These are phyloP conservation scores for Musa beccarii DNA, from an alignment of 176 grass and related monocot genomes.

Conservation along the genomic window DNA sequence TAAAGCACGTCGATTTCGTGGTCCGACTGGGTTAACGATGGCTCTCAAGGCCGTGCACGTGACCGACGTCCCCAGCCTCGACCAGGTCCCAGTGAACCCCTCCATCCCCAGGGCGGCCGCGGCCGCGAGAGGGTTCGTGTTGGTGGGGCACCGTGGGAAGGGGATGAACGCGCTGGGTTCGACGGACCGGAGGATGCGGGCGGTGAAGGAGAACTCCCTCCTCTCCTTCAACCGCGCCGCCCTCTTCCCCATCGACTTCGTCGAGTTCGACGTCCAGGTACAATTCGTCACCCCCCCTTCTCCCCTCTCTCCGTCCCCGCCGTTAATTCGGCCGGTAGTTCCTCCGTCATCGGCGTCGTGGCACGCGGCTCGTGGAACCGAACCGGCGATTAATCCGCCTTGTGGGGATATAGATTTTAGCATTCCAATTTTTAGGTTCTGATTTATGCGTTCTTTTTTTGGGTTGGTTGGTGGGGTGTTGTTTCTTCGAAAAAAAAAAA, in stretches of 20 bases:
- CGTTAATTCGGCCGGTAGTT: background rate
- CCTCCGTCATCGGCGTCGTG: background rate
- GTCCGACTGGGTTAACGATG: background rate
- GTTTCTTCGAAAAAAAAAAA: background rate
- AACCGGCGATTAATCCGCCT: too few species aligned
- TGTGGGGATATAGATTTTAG: too few species aligned
- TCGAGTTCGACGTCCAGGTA: conserved; percentile 73
- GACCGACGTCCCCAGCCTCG: background rate
- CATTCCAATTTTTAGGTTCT: background rate
- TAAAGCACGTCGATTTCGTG: too few species aligned
- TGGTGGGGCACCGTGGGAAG: conserved; percentile 53
- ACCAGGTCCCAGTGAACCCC: background rate
- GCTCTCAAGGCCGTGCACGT: background rate
- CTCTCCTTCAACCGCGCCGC: conserved; percentile 48
- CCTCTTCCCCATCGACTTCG: conserved; percentile 31
- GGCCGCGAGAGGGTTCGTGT: conserved; percentile 24
- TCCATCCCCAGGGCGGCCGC: conserved; percentile 9
- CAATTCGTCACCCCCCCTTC: background rate
- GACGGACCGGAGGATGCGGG: conserved; percentile 13
- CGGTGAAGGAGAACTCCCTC: conserved; percentile 50
- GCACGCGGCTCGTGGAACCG: background rate
- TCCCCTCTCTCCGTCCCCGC: background rate
- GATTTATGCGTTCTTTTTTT: background rate
- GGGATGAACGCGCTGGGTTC: conserved; percentile 54
- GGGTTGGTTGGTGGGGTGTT: too few species aligned